phyloP scores from a whole-genome alignment of 192 early-diverging fungal species.

The Entomortierella lignicola region DNA sequence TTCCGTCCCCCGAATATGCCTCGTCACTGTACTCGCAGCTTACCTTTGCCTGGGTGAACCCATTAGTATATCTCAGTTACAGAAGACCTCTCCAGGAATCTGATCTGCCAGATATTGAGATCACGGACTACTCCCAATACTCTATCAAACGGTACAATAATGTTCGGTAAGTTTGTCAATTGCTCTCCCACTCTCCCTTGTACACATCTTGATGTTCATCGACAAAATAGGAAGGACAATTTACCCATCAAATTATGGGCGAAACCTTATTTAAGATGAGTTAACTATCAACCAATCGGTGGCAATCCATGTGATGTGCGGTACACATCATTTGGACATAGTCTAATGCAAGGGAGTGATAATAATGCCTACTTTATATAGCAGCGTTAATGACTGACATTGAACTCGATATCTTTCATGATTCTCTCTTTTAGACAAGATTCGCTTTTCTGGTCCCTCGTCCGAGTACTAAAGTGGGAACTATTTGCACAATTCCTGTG shows the following conservation, averaged over 20 bases:
- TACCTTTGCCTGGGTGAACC: conserved; percentile 55
- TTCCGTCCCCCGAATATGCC: conserved; percentile 41
- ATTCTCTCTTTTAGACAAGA: conserved; percentile 9
- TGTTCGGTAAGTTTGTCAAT: conserved; percentile 24
- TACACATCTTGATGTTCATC: too few species aligned
- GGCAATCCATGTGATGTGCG: too few species aligned
- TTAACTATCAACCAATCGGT: not conserved
- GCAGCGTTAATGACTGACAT: not conserved
- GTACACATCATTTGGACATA: too few species aligned
- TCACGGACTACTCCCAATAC: conserved; percentile 47
- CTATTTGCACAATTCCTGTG: conserved; percentile 48
- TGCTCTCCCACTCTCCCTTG: too few species aligned
- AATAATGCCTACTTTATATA: conserved; percentile 8
- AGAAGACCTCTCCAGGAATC: conserved; percentile 64
- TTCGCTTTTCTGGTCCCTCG: conserved; percentile 32
- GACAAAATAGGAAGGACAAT: too few species aligned
- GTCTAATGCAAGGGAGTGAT: too few species aligned
- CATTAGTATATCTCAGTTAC: conserved; percentile 60
- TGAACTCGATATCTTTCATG: not conserved
- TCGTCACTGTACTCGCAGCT: conserved; percentile 51
- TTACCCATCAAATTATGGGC: not conserved
- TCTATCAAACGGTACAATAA: conserved; percentile 35
- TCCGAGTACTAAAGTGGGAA: conserved; percentile 32
- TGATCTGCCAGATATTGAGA: conserved; percentile 69
- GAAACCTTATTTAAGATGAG: not conserved